These are phyloP conservation scores for Xylariaceae sp. DNA, from an alignment of 2,329 filamentous ascomycete genomes.

Conservation along the genomic window DNA sequence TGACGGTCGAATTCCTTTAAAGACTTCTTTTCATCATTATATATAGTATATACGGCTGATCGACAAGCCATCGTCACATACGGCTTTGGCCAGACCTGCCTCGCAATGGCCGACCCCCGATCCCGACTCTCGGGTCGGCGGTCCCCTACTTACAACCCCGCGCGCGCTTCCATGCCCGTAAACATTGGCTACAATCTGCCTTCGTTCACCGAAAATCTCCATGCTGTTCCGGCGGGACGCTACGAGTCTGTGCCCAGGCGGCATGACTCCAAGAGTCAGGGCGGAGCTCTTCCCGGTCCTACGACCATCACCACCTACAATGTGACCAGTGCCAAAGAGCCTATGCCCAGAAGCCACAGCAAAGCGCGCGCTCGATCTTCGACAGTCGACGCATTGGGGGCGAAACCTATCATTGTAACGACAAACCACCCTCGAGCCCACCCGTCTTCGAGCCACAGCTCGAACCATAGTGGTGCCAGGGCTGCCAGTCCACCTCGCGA, in stretches of 20 bases:
- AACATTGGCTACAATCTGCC: slow-evolving; percentile 47
- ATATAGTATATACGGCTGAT: too few relatives aligned
- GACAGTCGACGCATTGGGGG: slow-evolving; percentile 45
- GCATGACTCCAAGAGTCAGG: slow-evolving; percentile 29
- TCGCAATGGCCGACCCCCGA: slow-evolving; percentile 45
- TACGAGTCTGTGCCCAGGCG: slow-evolving; percentile 33
- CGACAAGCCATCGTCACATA: background rate
- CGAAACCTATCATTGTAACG: slow-evolving; percentile 56
- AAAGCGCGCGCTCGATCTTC: slow-evolving; percentile 42
- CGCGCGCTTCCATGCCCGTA: slow-evolving; percentile 51
- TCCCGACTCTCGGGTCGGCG: slow-evolving; percentile 43
- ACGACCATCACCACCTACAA: slow-evolving; percentile 55
- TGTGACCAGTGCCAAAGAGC: slow-evolving; percentile 48
- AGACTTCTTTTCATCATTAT: background rate
- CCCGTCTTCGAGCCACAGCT: slow-evolving; percentile 36
- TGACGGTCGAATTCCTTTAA: background rate
- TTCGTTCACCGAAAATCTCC: slow-evolving; percentile 48
- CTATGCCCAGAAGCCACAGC: slow-evolving; percentile 41
- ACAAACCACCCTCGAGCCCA: slow-evolving; percentile 44
- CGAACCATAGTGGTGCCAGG: slow-evolving; percentile 27
- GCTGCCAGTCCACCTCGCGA: slow-evolving; percentile 49
- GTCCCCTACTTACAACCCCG: slow-evolving; percentile 45
- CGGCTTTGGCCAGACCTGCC: background rate
- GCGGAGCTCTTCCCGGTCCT: slow-evolving; percentile 26
- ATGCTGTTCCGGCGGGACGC: slow-evolving; percentile 45